phyloP scores from a whole-genome alignment of 257 asterid species.

The Avicennia marina region DNA sequence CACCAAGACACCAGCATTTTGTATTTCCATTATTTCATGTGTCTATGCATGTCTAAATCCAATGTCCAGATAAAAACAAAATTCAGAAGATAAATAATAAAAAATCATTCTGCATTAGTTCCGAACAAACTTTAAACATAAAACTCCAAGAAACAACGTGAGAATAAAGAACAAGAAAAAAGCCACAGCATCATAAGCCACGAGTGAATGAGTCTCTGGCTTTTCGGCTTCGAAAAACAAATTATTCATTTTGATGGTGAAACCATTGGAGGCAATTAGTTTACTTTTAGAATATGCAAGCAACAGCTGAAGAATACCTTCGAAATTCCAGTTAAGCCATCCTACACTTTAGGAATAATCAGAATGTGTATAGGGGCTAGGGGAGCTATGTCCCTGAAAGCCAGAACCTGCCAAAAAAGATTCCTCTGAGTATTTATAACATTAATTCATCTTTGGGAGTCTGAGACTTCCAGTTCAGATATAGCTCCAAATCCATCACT shows the following conservation, averaged over 20 bases:
- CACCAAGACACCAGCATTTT: too few relatives aligned
- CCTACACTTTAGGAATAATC: constrained; percentile 74
- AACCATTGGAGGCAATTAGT: background rate
- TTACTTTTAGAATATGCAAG: background rate
- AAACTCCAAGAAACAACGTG: too few relatives aligned
- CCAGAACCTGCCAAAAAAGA: constrained; percentile 62
- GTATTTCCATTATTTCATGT: too few relatives aligned
- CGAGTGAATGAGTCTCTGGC: background rate
- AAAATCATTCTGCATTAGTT: too few relatives aligned
- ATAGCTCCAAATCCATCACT: background rate
- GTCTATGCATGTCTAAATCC: too few relatives aligned
- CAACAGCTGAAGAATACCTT: constrained; percentile 34
- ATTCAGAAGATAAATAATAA: too few relatives aligned
- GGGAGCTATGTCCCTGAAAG: constrained; percentile 84
- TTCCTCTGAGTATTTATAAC: background rate
- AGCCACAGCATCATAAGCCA: background rate
- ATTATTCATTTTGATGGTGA: background rate
- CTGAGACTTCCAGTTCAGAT: background rate
- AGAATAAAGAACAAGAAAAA: background rate
- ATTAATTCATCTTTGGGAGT: background rate
- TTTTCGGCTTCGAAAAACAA: background rate
- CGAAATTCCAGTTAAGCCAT: constrained; percentile 75
- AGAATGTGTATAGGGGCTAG: constrained; percentile 85
- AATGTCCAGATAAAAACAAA: too few relatives aligned
- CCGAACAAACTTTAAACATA: too few relatives aligned